Percentiles rank a stretch among this genome's conserved stretches.
Conservation (phyloP, 257 asterid genomes). For the Rauvolfia tetraphylla region DNA sequence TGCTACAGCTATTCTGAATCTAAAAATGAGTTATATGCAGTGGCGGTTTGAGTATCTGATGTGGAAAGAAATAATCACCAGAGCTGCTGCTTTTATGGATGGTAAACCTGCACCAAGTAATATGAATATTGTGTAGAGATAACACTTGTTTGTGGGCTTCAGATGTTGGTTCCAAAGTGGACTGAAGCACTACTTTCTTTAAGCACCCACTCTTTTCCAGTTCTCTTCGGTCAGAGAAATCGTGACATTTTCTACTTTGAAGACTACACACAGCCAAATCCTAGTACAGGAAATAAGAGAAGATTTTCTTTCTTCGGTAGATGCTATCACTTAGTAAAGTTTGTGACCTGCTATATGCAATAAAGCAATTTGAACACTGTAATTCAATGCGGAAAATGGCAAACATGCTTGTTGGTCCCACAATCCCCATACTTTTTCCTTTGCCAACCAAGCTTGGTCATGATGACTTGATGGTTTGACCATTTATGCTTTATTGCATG, state of each 20-base stretch:
- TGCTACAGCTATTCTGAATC: background rate
- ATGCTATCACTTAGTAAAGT: background rate
- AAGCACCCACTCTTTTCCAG: conserved; percentile 1
- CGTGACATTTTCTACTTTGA: background rate
- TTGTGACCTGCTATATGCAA: background rate
- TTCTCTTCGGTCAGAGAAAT: background rate
- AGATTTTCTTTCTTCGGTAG: background rate
- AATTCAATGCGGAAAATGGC: background rate
- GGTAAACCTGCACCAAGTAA: background rate
- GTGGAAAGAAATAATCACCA: background rate
- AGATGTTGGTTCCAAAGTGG: background rate
- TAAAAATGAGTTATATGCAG: background rate
- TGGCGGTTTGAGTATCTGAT: background rate
- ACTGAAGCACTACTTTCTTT: background rate
- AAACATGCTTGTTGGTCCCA: background rate
- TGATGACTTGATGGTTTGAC: background rate
- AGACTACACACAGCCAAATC: background rate
- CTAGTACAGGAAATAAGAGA: background rate
- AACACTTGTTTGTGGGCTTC: background rate
- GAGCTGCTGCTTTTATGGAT: background rate
- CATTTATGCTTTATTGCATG: background rate
- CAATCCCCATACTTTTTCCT: background rate
- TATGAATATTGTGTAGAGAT: background rate
- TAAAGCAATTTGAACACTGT: background rate
- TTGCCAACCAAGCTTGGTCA: background rate